Evolutionary conservation across 106 monocot genomes (phyloP).

Genomic region (Iris macrosiphon): DNA sequence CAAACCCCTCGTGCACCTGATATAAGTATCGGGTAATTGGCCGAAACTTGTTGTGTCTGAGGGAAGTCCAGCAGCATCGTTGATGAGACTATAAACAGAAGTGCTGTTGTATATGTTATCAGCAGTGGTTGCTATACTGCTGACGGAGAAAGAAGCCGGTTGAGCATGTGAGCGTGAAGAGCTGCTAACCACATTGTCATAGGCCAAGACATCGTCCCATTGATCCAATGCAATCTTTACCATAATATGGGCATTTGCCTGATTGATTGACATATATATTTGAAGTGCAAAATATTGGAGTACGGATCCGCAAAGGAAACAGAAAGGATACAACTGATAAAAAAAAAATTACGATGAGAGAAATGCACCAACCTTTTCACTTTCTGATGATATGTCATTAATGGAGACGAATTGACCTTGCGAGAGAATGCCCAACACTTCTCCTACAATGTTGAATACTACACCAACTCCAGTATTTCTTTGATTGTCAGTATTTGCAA

Average conservation of each 20-base stretch:
- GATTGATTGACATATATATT: conserved; percentile 7
- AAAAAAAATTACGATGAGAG: too few species aligned
- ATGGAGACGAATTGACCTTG: conserved; percentile 37
- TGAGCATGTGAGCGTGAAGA: conserved; percentile 14
- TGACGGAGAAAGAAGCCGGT: conserved; percentile 1
- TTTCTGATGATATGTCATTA: conserved; percentile 46
- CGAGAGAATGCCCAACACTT: conserved; percentile 45
- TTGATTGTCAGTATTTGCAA: conserved; percentile 8
- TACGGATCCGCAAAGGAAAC: too few species aligned
- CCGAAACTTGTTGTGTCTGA: not conserved
- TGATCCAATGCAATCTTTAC: conserved; percentile 49
- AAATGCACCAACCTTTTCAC: conserved; percentile 58
- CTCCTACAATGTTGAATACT: conserved; percentile 71
- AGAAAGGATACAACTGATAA: too few species aligned
- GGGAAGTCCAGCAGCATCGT: too few species aligned
- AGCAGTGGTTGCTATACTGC: not conserved
- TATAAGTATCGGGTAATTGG: not conserved
- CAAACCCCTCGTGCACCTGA: not conserved
- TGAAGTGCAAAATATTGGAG: too few species aligned
- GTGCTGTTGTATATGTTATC: conserved; percentile 16
- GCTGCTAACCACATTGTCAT: conserved; percentile 8
- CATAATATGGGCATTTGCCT: conserved; percentile 48
- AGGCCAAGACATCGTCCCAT: conserved; percentile 28
- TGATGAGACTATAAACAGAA: not conserved
- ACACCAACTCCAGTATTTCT: conserved; percentile 24